Evolutionary conservation across 495 filamentous ascomycete genomes (phyloP), one percentile per base, ranked within the genome.

Genomic region (Massariosphaeria phaeospora): DNA sequence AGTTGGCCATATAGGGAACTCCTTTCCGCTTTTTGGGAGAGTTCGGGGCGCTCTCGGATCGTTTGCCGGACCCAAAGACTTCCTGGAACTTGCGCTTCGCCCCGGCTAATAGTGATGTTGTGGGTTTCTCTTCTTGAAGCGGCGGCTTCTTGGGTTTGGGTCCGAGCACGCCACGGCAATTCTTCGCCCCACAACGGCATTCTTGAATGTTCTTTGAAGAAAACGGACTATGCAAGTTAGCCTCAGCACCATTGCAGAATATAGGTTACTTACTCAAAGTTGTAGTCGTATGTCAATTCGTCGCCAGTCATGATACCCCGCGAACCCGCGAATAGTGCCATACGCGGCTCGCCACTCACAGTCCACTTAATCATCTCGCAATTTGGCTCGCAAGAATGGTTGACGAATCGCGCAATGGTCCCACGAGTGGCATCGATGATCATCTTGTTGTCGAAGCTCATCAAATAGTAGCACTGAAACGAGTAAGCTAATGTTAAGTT

Each of bases 201-300:
- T 55, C 35, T 54, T 75, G 72, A n/a, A 66, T 62, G 29, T 66
- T 73, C 46, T 69, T 63, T 11, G 52, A 54, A 9, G 69, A 70
- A 52, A 70, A 75, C 15, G 70, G 71, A 51, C 69, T 71, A 43
- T 13, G 23, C 4, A 35, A 8, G 10, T 26, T 40, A 40, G 18
- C 24, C 2, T 21, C 15, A 4, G 13, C 23, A 23, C 11, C 10
- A 2, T 29, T 24, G 30, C 26, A 70, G 39, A 70, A 47, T n/a
- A n/a, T n/a, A n/a, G n/a, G n/a, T 15, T 13, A 70, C 77, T 67
- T 61, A 80, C 78, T 96, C 86, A 67, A 98, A 98, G 69, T 98
- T 98, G 77, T 98, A 98, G 75, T 98, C 93, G 69, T 98, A 98
- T n/a, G 90, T 97, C 55, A 98, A 73, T 67, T 98, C 93, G 43